Conservation (phyloP, 2,329 filamentous ascomycete species). For the Geosmithia flava region DNA sequence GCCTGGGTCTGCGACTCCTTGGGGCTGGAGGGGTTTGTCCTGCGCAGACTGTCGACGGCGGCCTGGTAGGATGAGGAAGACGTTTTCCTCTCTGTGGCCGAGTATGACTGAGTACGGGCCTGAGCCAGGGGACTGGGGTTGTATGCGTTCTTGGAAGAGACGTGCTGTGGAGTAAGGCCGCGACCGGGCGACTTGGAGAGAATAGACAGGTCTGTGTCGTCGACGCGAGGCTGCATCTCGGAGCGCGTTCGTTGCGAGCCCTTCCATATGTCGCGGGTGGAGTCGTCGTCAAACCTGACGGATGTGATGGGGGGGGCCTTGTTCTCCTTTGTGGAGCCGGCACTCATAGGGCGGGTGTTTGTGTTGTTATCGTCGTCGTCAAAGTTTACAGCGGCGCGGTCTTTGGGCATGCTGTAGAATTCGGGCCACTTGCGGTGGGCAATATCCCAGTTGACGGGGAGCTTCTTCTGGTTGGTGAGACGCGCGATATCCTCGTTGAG, state of each 20-base stretch:
- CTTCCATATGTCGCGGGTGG: conserved; percentile 26
- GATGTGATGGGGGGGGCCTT: conserved; percentile 17
- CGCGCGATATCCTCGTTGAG: conserved; percentile 35
- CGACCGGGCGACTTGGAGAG: conserved; percentile 25
- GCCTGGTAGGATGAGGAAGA: conserved; percentile 5
- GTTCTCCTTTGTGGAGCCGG: conserved; percentile 30
- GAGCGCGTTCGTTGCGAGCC: conserved; percentile 27
- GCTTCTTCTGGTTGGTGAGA: conserved; percentile 24
- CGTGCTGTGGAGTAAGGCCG: conserved; percentile 10
- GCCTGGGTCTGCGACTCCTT: conserved; percentile 8
- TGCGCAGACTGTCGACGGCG: conserved; percentile 21
- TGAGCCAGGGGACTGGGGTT: conserved; percentile 25
- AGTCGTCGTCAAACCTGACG: conserved; percentile 19
- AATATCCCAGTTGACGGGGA: conserved; percentile 29
- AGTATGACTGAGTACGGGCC: conserved; percentile 18
- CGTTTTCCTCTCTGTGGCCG: conserved; percentile 4
- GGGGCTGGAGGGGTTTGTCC: conserved; percentile 17
- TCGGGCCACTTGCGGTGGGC: conserved; percentile 40
- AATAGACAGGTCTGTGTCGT: conserved; percentile 36
- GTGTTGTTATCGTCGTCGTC: conserved; percentile 15
- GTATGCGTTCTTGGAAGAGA: conserved; percentile 14
- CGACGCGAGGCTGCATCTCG: conserved; percentile 41
- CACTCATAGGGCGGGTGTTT: conserved; percentile 21
- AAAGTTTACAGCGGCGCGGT: conserved; percentile 11
- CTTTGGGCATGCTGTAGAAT: conserved; percentile 29